Evolutionary conservation across 257 asterid genomes (phyloP).

Genomic region (Anisodus acutangulus): DNA sequence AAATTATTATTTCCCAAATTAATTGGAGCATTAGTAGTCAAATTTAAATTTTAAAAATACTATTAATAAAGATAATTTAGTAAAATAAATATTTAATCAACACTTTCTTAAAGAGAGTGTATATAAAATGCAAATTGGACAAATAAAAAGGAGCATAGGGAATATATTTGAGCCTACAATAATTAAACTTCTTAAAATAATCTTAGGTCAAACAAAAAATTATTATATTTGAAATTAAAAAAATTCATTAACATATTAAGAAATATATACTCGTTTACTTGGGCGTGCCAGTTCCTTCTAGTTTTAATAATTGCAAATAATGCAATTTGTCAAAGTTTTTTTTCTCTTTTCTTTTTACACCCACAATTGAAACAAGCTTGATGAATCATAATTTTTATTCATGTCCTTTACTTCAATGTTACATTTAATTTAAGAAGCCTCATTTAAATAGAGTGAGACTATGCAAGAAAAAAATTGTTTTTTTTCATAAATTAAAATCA

Average conservation of each 20-base stretch:
- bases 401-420: background rate
- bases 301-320: background rate
- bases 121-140: too few species aligned
- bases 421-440: background rate
- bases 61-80: too few species aligned
- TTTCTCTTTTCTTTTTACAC: background rate
- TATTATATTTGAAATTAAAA: background rate
- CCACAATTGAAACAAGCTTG: background rate
- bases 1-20: too few species aligned
- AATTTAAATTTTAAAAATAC: too few species aligned
- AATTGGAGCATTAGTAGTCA: too few species aligned
- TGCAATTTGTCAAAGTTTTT: background rate
- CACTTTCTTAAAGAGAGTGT: too few species aligned
- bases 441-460: background rate
- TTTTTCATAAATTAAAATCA: background rate
- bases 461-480: background rate
- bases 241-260: background rate
- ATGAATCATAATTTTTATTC: background rate
- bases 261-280: background rate
- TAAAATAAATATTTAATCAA: too few species aligned
- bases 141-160: too few species aligned
- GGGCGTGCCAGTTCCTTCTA: background rate
- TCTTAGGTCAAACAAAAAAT: background rate
- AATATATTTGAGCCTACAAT: background rate
- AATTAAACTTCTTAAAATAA: background rate